Conservation (phyloP, 306 rosid genomes). For the Quercus alba region DNA sequence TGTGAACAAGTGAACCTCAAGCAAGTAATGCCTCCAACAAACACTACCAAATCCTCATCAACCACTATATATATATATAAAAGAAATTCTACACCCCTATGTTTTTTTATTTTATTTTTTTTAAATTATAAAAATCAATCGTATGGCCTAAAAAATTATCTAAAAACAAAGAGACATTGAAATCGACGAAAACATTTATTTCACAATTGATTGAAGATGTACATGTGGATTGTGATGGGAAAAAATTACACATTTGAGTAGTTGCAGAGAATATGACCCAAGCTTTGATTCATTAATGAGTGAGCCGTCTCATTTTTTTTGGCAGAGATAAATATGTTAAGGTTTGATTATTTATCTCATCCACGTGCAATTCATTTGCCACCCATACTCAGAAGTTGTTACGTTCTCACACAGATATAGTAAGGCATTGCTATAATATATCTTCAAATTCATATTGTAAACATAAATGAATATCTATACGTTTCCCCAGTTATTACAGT, state of each 20-base stretch:
- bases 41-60: too few relatives aligned
- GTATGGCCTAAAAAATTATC: too few relatives aligned
- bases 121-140: too few relatives aligned
- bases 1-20: too few relatives aligned
- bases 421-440: not conserved
- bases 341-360: not conserved
- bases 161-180: not conserved
- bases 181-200: not conserved
- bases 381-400: conserved; percentile 36
- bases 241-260: not conserved
- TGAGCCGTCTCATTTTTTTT: conserved; percentile 23
- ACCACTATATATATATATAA: too few relatives aligned
- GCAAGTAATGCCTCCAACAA: too few relatives aligned
- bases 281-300: conserved; percentile 31
- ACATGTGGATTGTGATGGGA: not conserved
- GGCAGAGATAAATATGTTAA: conserved; percentile 6
- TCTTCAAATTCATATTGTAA: not conserved
- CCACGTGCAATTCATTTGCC: conserved; percentile 53
- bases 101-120: too few relatives aligned
- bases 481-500: not conserved
- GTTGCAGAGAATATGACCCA: conserved; percentile 18
- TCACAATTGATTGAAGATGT: not conserved
- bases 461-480: not conserved
- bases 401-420: not conserved
- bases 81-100: too few relatives aligned